phyloP scores from a whole-genome alignment of 805 yeast species.

The Diddensiella transvaalensis region DNA sequence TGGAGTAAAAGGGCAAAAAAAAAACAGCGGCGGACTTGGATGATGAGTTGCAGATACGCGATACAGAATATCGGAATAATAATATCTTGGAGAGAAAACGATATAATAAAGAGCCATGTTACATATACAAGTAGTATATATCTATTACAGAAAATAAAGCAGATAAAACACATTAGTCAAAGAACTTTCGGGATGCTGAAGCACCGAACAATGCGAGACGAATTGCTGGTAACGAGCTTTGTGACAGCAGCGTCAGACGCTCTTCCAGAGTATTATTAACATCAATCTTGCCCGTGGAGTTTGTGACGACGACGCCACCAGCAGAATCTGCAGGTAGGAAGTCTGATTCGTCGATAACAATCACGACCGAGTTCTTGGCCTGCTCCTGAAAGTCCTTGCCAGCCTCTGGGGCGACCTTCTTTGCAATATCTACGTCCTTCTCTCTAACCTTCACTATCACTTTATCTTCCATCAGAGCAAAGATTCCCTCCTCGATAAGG shows the following conservation, averaged over 20 bases:
- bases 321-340: conserved; percentile 61
- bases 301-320: conserved; percentile 81
- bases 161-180: conserved; percentile 53
- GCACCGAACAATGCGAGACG: conserved; percentile 76
- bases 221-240: conserved; percentile 87
- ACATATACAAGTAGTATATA: too few relatives aligned
- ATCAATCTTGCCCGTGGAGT: conserved; percentile 75
- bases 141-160: too few relatives aligned
- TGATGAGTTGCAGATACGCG: too few relatives aligned
- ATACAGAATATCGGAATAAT: too few relatives aligned
- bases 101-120: too few relatives aligned
- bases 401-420: conserved; percentile 60
- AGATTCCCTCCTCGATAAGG: conserved; percentile 66
- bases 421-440: conserved; percentile 56
- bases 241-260: conserved; percentile 77
- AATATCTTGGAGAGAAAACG: too few relatives aligned
- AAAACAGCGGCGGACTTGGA: too few relatives aligned
- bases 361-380: conserved; percentile 53
- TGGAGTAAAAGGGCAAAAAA: too few relatives aligned
- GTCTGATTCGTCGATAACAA: conserved; percentile 52
- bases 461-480: conserved; percentile 66
- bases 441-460: conserved; percentile 67
- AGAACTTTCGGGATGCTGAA: conserved; percentile 82
- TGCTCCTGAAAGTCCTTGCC: conserved; percentile 58
- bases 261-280: conserved; percentile 92